A percentile compares a stretch with the other conserved stretches of the same genome.
These are phyloP conservation scores for Blastobotrys apis DNA, from an alignment of 1,139 yeast genomes.

Conservation along the genomic window DNA sequence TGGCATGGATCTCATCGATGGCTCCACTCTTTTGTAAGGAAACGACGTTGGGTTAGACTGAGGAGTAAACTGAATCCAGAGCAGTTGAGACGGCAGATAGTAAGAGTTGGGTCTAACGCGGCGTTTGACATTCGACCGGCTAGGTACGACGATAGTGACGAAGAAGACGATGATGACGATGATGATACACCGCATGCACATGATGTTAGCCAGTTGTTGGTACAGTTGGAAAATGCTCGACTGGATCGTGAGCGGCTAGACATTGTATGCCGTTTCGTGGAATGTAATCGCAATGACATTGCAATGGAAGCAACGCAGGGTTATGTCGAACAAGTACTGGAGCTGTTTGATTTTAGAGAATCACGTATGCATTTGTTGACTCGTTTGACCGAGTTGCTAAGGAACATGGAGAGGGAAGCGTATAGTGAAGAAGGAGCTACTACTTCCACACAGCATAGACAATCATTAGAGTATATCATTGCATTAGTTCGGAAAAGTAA, in stretches of 20 bases:
- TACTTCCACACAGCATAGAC: background rate
- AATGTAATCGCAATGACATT: background rate
- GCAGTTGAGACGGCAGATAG: background rate
- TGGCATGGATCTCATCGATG: slow-evolving; percentile 42
- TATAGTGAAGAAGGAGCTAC: too few species aligned
- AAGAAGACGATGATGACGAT: background rate
- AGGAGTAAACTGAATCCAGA: slow-evolving; percentile 21
- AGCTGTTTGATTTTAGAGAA: background rate
- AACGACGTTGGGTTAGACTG: slow-evolving; percentile 41
- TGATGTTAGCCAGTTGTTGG: slow-evolving; percentile 8
- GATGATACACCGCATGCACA: background rate
- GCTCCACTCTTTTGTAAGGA: slow-evolving; percentile 41
- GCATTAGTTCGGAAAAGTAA: background rate
- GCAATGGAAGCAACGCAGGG: background rate
- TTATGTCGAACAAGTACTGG: background rate
- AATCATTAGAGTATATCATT: background rate
- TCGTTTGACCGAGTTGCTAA: background rate
- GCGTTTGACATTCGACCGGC: slow-evolving; percentile 5
- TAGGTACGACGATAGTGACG: background rate
- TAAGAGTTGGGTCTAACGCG: background rate
- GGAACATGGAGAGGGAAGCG: background rate
- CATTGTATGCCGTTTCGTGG: slow-evolving; percentile 6
- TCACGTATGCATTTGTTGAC: slow-evolving; percentile 1
- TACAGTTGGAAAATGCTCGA: slow-evolving; percentile 6
- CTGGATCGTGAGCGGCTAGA: slow-evolving; percentile 12